A percentile compares a stretch with the other conserved stretches of the same genome.
Evolutionary conservation across 202 grass and related monocot genomes (phyloP).

Genomic region (Elaeis oleifera): DNA sequence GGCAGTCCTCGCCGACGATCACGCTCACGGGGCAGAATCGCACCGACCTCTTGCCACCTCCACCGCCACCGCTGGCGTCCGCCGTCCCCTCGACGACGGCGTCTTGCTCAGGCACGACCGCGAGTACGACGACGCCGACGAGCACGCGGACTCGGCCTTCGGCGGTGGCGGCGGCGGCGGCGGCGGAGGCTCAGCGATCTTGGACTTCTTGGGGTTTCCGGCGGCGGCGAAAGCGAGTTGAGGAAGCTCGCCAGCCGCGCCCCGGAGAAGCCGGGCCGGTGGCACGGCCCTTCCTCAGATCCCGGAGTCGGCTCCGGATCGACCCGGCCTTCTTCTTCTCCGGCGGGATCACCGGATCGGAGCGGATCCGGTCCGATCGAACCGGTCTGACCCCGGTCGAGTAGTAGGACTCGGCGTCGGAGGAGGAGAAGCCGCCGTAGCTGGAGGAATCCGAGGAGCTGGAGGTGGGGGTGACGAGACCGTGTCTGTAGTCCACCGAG

Average conservation of each 20-base stretch:
- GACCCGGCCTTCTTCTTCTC: conserved; percentile 9
- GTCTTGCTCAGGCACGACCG: conserved; percentile 52
- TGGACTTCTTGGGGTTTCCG: conserved; percentile 17
- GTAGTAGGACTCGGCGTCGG: conserved; percentile 2
- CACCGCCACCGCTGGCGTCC: conserved; percentile 15
- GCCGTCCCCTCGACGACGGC: conserved; percentile 17
- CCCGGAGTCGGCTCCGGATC: conserved; percentile 17
- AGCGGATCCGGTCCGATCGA: conserved; percentile 34
- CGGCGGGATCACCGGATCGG: conserved; percentile 29
- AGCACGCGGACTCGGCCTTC: conserved; percentile 24
- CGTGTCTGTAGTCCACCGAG: not conserved
- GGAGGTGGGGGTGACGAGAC: conserved; percentile 18
- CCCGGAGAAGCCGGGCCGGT: conserved; percentile 8
- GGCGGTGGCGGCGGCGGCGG: not conserved
- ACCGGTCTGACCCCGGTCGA: conserved; percentile 5
- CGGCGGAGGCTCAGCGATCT: not conserved
- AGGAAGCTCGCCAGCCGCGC: conserved; percentile 48
- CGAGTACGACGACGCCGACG: conserved; percentile 33
- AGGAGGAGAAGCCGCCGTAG: conserved; percentile 5
- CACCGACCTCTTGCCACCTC: conserved; percentile 46
- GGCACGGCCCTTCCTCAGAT: not conserved
- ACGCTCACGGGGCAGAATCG: conserved; percentile 61
- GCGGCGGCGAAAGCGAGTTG: conserved; percentile 43
- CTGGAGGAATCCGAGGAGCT: conserved; percentile 19
- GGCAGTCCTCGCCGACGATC: conserved; percentile 39